Evolutionary conservation across 768 basidiomycete species (phyloP).

Genomic region (Trametes gibbosa): DNA sequence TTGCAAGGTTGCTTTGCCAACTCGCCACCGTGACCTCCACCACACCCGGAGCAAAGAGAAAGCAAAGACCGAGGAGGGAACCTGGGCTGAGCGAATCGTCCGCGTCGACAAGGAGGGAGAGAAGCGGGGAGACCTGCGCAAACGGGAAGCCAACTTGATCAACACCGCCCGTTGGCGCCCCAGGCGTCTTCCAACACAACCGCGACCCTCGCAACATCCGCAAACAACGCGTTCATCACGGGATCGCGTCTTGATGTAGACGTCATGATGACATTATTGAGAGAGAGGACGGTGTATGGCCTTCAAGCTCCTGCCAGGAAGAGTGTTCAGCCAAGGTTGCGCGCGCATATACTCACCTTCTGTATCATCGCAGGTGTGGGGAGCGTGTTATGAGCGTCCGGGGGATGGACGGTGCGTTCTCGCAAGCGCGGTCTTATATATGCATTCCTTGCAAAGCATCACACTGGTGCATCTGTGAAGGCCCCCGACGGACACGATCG

Average conservation of each 20-base stretch:
- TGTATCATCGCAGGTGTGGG: too few species aligned
- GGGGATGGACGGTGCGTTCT: too few species aligned
- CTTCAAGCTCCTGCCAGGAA: too few species aligned
- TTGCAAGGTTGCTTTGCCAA: slow-evolving; percentile 24
- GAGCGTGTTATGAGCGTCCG: too few species aligned
- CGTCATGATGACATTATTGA: too few species aligned
- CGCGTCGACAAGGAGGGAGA: slow-evolving; percentile 22
- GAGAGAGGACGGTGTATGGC: too few species aligned
- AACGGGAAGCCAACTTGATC: slow-evolving; percentile 14
- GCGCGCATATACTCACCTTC: neutral
- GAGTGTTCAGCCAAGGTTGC: neutral
- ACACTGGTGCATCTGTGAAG: neutral
- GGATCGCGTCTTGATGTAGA: neutral
- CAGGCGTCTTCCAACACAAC: slow-evolving; percentile 18
- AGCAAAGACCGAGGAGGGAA: slow-evolving; percentile 8
- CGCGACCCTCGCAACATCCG: slow-evolving; percentile 6
- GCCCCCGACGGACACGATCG: neutral
- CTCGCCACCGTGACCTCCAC: slow-evolving; percentile 16
- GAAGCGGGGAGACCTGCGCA: neutral
- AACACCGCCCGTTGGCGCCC: slow-evolving; percentile 14
- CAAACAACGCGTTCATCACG: slow-evolving; percentile 21
- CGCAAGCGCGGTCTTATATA: neutral
- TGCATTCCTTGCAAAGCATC: neutral
- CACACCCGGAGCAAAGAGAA: slow-evolving; percentile 22
- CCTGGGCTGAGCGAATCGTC: slow-evolving; percentile 14